Conservation (phyloP, 306 rosid genomes). For the Cercis canadensis region DNA sequence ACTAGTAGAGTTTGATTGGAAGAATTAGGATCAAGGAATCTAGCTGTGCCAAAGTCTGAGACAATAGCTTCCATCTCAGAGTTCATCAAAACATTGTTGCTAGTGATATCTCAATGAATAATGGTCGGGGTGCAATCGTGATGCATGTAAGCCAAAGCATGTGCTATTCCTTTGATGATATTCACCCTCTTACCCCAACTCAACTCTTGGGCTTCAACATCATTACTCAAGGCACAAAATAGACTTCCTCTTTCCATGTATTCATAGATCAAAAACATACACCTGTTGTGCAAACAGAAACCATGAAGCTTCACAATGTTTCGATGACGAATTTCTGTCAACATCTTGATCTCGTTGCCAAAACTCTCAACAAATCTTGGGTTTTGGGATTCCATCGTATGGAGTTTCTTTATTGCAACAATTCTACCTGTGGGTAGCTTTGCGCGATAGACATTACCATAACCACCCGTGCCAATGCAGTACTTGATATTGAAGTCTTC, state of each 20-base stretch:
- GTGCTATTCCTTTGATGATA: no score
- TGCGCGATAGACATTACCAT: slow-evolving; percentile 6
- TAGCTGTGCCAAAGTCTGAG: slow-evolving; percentile 17
- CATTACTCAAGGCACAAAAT: background rate
- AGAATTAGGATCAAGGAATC: background rate
- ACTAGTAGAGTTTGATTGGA: background rate
- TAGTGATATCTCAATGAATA: slow-evolving; percentile 30
- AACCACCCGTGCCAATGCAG: background rate
- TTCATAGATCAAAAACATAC: slow-evolving; percentile 20
- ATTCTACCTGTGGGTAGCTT: background rate
- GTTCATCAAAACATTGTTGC: slow-evolving; percentile 22
- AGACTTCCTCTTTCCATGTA: slow-evolving; percentile 36
- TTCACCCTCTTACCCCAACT: no score
- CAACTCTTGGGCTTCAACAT: no score
- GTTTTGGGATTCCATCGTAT: background rate
- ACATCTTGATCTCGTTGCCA: slow-evolving; percentile 7
- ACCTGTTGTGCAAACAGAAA: slow-evolving; percentile 13
- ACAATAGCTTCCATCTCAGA: slow-evolving; percentile 7
- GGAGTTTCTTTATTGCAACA: slow-evolving; percentile 29
- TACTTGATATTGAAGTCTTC: slow-evolving; percentile 20
- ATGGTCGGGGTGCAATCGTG: slow-evolving; percentile 9
- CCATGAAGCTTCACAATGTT: slow-evolving; percentile 27
- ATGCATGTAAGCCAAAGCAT: slow-evolving; percentile 31
- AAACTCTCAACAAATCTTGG: slow-evolving; percentile 22
- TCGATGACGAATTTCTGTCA: background rate